Percentiles rank a stretch among this genome's conserved stretches.
phyloP scores from a whole-genome alignment of 352 stramenopile species.

The Phytophthora macrochlamydospora region DNA sequence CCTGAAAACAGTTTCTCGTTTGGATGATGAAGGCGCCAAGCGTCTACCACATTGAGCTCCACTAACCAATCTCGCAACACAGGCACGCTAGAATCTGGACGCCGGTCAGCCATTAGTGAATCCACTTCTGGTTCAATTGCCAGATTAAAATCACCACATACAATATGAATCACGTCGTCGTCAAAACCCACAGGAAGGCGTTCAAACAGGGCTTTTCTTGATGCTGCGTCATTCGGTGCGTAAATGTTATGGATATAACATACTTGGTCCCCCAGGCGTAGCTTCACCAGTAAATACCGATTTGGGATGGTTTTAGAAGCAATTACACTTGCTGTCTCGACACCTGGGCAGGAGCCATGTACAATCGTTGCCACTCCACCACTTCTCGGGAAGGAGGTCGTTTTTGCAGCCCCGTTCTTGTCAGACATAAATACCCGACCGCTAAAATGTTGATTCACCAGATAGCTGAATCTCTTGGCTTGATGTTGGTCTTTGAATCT shows the following conservation, averaged over 20 bases:
- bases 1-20: not conserved
- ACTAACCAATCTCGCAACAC: not conserved
- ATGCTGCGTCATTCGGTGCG: slow-evolving; percentile 7
- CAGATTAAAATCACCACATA: slow-evolving; percentile 19
- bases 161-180: slow-evolving; percentile 1
- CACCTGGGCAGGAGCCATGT: slow-evolving; percentile 5
- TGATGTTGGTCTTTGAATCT: too few relatives aligned
- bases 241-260: slow-evolving; percentile 16
- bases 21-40: slow-evolving; percentile 4
- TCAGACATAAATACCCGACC: slow-evolving; percentile 4
- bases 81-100: not conserved
- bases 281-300: not conserved
- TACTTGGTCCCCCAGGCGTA: not conserved
- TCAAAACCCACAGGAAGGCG: slow-evolving; percentile 2
- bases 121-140: not conserved
- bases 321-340: not conserved
- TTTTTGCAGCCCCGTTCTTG: slow-evolving; percentile 1
- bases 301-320: not conserved
- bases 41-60: not conserved
- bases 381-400: slow-evolving; percentile 1
- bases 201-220: slow-evolving; percentile 3
- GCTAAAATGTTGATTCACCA: slow-evolving; percentile 1
- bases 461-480: not conserved
- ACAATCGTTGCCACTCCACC: slow-evolving; percentile 5
- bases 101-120: not conserved